Evolutionary conservation across 2,329 filamentous ascomycete species (phyloP).

Genomic region (Pseudopithomyces chartarum): DNA sequence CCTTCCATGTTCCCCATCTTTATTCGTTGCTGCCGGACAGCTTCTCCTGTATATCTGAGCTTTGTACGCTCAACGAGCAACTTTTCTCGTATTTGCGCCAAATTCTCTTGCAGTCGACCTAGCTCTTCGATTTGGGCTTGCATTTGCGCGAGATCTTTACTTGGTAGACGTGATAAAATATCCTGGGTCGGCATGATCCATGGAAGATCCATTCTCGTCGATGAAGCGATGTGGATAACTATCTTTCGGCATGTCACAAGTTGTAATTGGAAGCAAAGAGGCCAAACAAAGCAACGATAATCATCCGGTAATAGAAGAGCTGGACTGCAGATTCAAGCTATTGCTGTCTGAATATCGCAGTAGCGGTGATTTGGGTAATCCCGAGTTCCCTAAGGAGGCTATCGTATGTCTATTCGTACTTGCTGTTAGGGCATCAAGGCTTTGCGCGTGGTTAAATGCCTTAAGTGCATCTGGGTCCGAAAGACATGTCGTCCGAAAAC

Average conservation of each 20-base stretch:
- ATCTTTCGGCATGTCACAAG: slow-evolving; percentile 7
- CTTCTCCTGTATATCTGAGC: slow-evolving; percentile 4
- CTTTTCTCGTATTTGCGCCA: slow-evolving; percentile 7
- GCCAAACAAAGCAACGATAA: not conserved
- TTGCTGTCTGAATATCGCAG: too few species aligned
- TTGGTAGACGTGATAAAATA: not conserved
- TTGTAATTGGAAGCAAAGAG: not conserved
- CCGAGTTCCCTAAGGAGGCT: too few species aligned
- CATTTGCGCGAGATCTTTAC: not conserved
- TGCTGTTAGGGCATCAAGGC: not conserved
- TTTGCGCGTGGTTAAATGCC: slow-evolving; percentile 8
- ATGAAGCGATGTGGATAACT: not conserved
- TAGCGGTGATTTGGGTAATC: too few species aligned
- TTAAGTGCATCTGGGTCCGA: not conserved
- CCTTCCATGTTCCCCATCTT: slow-evolving; percentile 16
- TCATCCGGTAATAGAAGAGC: not conserved
- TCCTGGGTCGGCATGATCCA: not conserved
- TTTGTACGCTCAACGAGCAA: slow-evolving; percentile 18
- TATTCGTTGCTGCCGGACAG: slow-evolving; percentile 12
- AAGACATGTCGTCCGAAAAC: not conserved
- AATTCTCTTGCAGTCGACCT: slow-evolving; percentile 2
- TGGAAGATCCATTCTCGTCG: not conserved
- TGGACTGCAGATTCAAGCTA: not conserved
- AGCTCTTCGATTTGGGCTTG: slow-evolving; percentile 5
- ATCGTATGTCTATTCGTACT: not conserved